phyloP scores from a whole-genome alignment of 148 eudicot genomes.

The Chenopodium berlandieri region DNA sequence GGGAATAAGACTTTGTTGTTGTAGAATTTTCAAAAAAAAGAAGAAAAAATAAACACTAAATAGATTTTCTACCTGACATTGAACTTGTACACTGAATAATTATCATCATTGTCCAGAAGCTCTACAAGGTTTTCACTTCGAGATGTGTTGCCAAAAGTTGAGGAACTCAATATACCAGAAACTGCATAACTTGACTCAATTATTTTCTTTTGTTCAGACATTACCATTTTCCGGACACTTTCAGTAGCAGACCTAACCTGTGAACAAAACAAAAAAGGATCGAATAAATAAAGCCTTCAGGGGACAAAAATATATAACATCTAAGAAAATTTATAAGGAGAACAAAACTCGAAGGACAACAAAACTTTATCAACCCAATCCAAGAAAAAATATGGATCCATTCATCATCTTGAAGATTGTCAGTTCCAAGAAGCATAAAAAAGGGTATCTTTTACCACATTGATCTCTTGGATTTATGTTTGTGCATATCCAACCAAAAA shows the following conservation, averaged over 20 bases:
- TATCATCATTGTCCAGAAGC: conserved; percentile 50
- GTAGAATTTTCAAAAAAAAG: not conserved
- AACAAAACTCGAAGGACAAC: not conserved
- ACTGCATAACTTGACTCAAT: conserved; percentile 58
- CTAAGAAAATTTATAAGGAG: not conserved
- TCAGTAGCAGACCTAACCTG: conserved; percentile 58
- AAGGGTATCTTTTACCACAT: no score
- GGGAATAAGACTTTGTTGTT: no score
- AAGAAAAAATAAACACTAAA: not conserved
- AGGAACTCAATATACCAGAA: conserved; percentile 58
- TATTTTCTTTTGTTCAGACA: conserved; percentile 50
- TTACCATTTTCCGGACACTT: conserved; percentile 52
- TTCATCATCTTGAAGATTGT: not conserved
- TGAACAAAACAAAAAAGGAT: not conserved
- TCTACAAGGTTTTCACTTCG: conserved; percentile 71
- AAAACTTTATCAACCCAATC: not conserved
- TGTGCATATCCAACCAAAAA: not conserved
- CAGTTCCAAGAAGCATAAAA: not conserved
- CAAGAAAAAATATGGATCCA: not conserved
- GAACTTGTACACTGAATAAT: conserved; percentile 55
- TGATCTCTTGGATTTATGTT: not conserved
- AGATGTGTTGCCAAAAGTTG: conserved; percentile 58
- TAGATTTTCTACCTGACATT: conserved; percentile 44
- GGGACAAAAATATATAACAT: not conserved
- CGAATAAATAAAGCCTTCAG: not conserved